These are phyloP conservation scores for Boletellus sp. DNA, from an alignment of 768 basidiomycete species.

Conservation along the genomic window DNA sequence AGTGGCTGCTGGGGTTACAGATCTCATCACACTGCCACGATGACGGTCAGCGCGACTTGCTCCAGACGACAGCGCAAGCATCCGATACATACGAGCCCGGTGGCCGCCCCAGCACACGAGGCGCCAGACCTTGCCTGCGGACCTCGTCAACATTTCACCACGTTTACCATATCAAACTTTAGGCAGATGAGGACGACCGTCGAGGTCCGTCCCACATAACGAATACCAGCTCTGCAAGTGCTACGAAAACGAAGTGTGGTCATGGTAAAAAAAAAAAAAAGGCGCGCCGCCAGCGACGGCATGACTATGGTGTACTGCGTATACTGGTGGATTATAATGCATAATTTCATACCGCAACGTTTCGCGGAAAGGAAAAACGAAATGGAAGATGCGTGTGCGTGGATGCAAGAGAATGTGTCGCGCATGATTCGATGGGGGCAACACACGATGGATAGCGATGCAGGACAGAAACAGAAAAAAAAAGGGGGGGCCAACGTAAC, in stretches of 20 bases:
- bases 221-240: constrained; percentile 15
- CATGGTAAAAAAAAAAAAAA: constrained; percentile 11
- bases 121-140: background rate
- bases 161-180: constrained; percentile 10
- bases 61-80: no score
- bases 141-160: background rate
- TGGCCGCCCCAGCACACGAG: background rate
- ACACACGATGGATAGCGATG: constrained; percentile 24
- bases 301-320: constrained; percentile 28
- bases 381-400: constrained; percentile 9
- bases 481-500: background rate
- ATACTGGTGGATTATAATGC: constrained; percentile 28
- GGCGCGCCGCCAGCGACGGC: constrained; percentile 18
- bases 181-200: constrained; percentile 8
- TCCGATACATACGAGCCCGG: no score
- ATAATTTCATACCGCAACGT: constrained; percentile 19
- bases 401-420: constrained; percentile 12
- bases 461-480: constrained; percentile 6
- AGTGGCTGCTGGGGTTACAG: no score
- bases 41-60: no score
- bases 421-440: constrained; percentile 6
- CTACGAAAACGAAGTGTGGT: constrained; percentile 9
- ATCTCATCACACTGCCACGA: no score
- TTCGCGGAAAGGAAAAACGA: constrained; percentile 1
- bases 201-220: constrained; percentile 10